These are phyloP conservation scores for Corymbia citriodora DNA, from an alignment of 441 rosid genomes.

Conservation along the genomic window DNA sequence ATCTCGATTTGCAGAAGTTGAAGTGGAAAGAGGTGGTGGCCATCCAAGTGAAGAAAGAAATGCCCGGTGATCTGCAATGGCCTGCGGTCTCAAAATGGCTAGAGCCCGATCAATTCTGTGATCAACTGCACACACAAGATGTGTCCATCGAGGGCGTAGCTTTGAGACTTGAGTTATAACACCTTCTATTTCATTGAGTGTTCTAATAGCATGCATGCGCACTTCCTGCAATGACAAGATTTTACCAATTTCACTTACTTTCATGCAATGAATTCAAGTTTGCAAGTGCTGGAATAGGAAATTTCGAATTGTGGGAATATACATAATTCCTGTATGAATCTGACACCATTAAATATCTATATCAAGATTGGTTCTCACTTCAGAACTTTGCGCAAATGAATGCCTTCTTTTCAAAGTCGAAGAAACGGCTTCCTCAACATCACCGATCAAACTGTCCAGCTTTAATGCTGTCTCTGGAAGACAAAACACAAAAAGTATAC, in stretches of 20 bases:
- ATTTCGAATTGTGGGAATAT: background rate
- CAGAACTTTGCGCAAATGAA: conserved; percentile 38
- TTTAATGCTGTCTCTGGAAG: conserved; percentile 80
- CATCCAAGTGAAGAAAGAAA: conserved; percentile 82
- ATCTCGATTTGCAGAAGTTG: conserved; percentile 45
- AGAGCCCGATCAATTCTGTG: conserved; percentile 89
- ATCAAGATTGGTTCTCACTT: conserved; percentile 42
- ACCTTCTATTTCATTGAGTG: conserved; percentile 60
- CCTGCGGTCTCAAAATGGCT: conserved; percentile 86
- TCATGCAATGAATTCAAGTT: background rate
- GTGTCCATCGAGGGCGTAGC: conserved; percentile 66
- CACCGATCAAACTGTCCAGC: conserved; percentile 78
- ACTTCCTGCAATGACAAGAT: conserved; percentile 38
- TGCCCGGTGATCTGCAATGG: conserved; percentile 77
- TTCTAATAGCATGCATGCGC: conserved; percentile 47
- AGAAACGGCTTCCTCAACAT: conserved; percentile 87
- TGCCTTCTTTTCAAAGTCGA: conserved; percentile 45
- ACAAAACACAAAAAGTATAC: conserved; percentile 3
- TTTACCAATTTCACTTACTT: background rate
- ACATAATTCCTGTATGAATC: background rate
- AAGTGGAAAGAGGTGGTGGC: conserved; percentile 78
- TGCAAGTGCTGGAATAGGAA: background rate
- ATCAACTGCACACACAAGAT: conserved; percentile 79
- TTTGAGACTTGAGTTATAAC: conserved; percentile 49
- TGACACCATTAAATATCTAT: background rate